These are phyloP conservation scores for Fusarium piperis DNA, from an alignment of 2,329 filamentous ascomycete genomes.

Conservation along the genomic window DNA sequence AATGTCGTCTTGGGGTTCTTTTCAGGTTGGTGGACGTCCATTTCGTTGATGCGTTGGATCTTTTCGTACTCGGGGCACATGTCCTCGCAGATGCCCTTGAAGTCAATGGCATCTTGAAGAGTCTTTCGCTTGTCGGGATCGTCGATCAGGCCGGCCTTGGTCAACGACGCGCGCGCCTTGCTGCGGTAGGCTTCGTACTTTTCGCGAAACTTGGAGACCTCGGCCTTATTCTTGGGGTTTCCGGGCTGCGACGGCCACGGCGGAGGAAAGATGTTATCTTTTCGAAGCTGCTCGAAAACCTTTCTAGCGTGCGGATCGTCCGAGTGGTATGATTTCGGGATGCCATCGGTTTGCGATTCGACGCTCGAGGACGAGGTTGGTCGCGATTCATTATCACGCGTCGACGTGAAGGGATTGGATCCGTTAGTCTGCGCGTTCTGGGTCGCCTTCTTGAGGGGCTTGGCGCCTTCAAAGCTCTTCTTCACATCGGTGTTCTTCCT, in stretches of 20 bases:
- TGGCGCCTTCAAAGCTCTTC: conserved; percentile 23
- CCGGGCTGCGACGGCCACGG: conserved; percentile 66
- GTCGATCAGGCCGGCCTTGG: conserved; percentile 69
- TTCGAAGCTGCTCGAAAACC: conserved; percentile 63
- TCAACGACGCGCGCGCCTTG: conserved; percentile 65
- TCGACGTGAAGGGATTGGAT: conserved; percentile 27
- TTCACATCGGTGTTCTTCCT: conserved; percentile 33
- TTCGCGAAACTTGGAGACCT: conserved; percentile 65
- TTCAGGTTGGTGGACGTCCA: conserved; percentile 66
- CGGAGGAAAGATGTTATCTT: conserved; percentile 64
- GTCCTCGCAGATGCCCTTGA: conserved; percentile 74
- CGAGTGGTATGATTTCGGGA: conserved; percentile 36
- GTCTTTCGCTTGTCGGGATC: conserved; percentile 71
- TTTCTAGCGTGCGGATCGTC: conserved; percentile 57
- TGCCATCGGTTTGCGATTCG: conserved; percentile 30
- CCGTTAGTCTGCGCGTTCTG: conserved; percentile 33
- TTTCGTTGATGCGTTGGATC: conserved; percentile 69
- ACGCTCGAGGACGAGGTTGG: conserved; percentile 40
- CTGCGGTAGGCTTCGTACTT: conserved; percentile 66
- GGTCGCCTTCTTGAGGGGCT: conserved; percentile 21
- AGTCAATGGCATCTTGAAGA: conserved; percentile 71
- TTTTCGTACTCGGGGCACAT: conserved; percentile 77
- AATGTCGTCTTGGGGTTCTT: conserved; percentile 58
- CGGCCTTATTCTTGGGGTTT: conserved; percentile 59
- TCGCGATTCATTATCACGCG: conserved; percentile 35